A percentile compares a stretch with the other conserved stretches of the same genome.
These are phyloP conservation scores for Alternaria rosae DNA, from an alignment of 2,329 filamentous ascomycete species.

Conservation along the genomic window DNA sequence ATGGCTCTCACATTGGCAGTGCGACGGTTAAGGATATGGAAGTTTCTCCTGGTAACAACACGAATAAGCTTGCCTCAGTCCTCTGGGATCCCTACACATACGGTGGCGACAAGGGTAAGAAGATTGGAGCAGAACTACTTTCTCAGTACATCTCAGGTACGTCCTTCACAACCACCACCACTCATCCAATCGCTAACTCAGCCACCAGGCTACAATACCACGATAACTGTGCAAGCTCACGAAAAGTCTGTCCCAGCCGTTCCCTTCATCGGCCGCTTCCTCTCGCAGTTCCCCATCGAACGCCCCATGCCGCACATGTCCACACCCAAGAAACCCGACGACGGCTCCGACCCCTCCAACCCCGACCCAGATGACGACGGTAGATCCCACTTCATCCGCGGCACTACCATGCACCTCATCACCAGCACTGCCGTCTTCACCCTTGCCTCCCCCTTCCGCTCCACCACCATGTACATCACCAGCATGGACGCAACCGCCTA, in stretches of 20 bases:
- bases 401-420: conserved; percentile 84
- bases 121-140: conserved; percentile 74
- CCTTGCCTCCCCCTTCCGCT: conserved; percentile 77
- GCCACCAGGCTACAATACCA: conserved; percentile 74
- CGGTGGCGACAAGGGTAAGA: conserved; percentile 67
- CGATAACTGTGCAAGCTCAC: conserved; percentile 76
- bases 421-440: conserved; percentile 87
- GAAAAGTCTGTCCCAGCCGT: conserved; percentile 74
- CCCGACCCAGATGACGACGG: conserved; percentile 51
- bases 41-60: conserved; percentile 74
- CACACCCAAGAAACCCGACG: conserved; percentile 60
- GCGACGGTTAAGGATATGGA: conserved; percentile 70
- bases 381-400: conserved; percentile 75
- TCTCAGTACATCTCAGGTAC: conserved; percentile 84
- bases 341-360: conserved; percentile 18
- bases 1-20: conserved; percentile 77
- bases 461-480: conserved; percentile 78
- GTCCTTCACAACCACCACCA: conserved; percentile 9
- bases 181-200: conserved; percentile 3
- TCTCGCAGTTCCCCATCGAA: conserved; percentile 75
- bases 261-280: conserved; percentile 73
- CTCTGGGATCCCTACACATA: conserved; percentile 75
- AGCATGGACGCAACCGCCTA: conserved; percentile 83
- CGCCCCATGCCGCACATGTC: conserved; percentile 73
- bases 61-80: conserved; percentile 70